A percentile compares a stretch with the other conserved stretches of the same genome.
These are phyloP conservation scores for Lactarius evosmus DNA, from an alignment of 768 basidiomycete species.

Conservation along the genomic window DNA sequence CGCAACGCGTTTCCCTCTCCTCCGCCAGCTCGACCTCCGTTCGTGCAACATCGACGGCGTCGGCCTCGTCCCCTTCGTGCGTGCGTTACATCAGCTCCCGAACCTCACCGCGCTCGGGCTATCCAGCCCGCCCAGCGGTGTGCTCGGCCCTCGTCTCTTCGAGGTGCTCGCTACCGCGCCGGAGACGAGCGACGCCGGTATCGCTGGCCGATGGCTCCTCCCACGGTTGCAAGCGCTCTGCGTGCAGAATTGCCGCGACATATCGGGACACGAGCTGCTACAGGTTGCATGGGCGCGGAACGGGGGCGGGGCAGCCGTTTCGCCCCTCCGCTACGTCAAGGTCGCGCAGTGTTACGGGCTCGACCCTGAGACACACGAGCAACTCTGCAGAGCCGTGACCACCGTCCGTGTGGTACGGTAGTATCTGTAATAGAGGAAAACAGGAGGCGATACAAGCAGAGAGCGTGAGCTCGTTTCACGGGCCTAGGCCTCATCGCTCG, in stretches of 20 bases:
- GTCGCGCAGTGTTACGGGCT: slow-evolving; percentile 32
- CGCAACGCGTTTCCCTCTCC: slow-evolving; percentile 28
- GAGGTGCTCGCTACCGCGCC: slow-evolving; percentile 32
- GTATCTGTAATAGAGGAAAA: background rate
- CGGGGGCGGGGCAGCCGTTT: slow-evolving; percentile 26
- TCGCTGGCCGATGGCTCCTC: slow-evolving; percentile 30
- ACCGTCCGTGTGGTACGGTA: slow-evolving; percentile 29
- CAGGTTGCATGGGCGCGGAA: slow-evolving; percentile 31
- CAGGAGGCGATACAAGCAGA: background rate
- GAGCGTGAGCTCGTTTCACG: background rate
- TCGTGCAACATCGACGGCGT: slow-evolving; percentile 35
- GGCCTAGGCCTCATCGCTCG: background rate
- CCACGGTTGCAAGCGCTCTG: slow-evolving; percentile 33
- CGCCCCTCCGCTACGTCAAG: slow-evolving; percentile 30
- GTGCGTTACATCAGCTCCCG: slow-evolving; percentile 33
- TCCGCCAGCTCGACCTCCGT: slow-evolving; percentile 34
- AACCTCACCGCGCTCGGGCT: slow-evolving; percentile 33
- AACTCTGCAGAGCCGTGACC: slow-evolving; percentile 29
- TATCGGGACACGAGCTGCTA: slow-evolving; percentile 35
- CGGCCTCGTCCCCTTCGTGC: slow-evolving; percentile 33
- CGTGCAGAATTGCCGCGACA: slow-evolving; percentile 33
- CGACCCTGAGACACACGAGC: slow-evolving; percentile 31
- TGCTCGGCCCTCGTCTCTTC: slow-evolving; percentile 32
- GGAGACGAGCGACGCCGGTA: slow-evolving; percentile 4
- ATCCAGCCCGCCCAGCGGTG: slow-evolving; percentile 31